Evolutionary conservation across 371 early-diverging fungal genomes (phyloP), one percentile per base, ranked within the genome.

Genomic region (Amoeboaphelidium occidentale): DNA sequence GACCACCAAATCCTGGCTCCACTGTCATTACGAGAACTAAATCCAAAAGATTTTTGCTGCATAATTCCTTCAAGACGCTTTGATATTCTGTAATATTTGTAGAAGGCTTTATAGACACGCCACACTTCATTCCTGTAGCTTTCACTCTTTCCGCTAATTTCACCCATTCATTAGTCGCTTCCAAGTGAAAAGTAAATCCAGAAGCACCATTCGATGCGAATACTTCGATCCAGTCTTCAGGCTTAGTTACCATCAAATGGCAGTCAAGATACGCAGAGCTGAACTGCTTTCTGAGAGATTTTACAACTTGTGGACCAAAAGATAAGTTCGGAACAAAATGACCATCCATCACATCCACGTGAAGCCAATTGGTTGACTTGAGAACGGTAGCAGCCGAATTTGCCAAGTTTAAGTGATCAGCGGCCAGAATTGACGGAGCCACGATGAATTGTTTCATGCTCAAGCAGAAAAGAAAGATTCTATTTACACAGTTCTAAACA

Each of bases 271-370:
- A 90, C 6, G 79, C 86, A 28, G 84, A 69, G 3, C 87, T 78
- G 1, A n/a, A n/a, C 62, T 87, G 86, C 54, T 81, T 78, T 44
- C 90, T 74, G 47, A 96, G 64, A 44, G 74, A 67, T 52, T 80
- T 70, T 55, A 96, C 81, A 45, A 96, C 76, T 25, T 94, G 93
- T 1, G 94, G 86, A 17, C 97, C 97, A 43, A 90, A 69, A 21
- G 97, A 91, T 45, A 96, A 67, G 63, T 96, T 96, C 47, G 97
- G 97, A 4, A 96, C 97, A 67, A 96, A 96, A 61, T 96, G 93
- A 17, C 45, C 47, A 41, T 59, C 67, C 66, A 67, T 65, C 14
- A 67, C 60, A 50, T 63, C 91, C 72, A 90, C 78, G 65, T 93
- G 94, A 58, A 96, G 69, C 64, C n/a, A n/a, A n/a, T n/a, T n/a